These are phyloP conservation scores for Hydnum rufescens DNA, from an alignment of 768 basidiomycete species.

Conservation along the genomic window DNA sequence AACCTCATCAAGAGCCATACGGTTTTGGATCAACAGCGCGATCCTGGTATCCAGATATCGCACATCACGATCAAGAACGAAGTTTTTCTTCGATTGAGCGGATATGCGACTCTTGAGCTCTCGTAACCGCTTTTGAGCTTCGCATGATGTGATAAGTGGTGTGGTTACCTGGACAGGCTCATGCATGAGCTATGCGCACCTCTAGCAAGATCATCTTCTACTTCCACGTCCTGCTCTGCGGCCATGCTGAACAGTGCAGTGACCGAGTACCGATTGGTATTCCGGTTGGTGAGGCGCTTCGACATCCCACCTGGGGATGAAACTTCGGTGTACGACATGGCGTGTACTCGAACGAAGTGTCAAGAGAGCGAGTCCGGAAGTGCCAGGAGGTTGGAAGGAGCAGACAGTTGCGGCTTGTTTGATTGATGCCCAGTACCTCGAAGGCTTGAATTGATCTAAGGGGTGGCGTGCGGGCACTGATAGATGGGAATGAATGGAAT, in stretches of 20 bases:
- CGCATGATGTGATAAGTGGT: slow-evolving; percentile 6
- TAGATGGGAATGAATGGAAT: too few species aligned
- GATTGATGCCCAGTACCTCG: too few species aligned
- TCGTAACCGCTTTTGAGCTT: slow-evolving; percentile 90
- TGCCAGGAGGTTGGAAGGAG: too few species aligned
- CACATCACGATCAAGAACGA: slow-evolving; percentile 95
- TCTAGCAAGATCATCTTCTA: slow-evolving; percentile 89
- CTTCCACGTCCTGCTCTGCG: slow-evolving; percentile 94
- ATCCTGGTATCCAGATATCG: slow-evolving; percentile 95
- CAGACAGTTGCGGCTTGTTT: too few species aligned
- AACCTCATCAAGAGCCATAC: slow-evolving; percentile 92
- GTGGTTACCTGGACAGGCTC: background rate
- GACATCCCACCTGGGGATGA: slow-evolving; percentile 10
- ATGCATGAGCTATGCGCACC: slow-evolving; percentile 28
- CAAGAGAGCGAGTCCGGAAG: slow-evolving; percentile 3
- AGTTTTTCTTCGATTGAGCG: slow-evolving; percentile 98
- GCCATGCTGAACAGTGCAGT: slow-evolving; percentile 95
- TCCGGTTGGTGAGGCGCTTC: slow-evolving; percentile 59
- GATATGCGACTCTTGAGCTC: slow-evolving; percentile 96
- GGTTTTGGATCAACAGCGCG: slow-evolving; percentile 91
- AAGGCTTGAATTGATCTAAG: too few species aligned
- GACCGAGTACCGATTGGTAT: slow-evolving; percentile 90
- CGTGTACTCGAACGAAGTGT: background rate
- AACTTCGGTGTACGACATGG: slow-evolving; percentile 9
- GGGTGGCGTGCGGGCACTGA: too few species aligned